Evolutionary conservation across 805 yeast species (phyloP).

Genomic region (Saccharomycopsis sp.): DNA sequence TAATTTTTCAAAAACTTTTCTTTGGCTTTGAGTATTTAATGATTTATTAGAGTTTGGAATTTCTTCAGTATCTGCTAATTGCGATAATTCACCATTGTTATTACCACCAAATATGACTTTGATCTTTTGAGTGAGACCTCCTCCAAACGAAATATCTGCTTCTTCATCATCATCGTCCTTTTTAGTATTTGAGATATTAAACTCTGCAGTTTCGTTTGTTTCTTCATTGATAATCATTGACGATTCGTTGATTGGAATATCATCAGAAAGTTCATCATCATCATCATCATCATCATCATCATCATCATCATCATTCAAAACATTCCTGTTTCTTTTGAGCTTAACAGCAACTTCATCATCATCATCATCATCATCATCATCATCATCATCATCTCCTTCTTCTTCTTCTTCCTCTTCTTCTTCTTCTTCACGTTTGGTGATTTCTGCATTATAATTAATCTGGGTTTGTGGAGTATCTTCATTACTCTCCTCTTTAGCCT

Average conservation of each 20-base stretch:
- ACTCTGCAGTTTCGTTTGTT: no score
- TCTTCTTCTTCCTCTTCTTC: conserved; percentile 3
- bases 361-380: conserved; percentile 21
- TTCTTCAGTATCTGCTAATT: no score
- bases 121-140: conserved; percentile 19
- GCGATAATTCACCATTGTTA: background rate
- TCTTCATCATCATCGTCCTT: conserved; percentile 19
- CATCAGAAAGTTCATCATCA: no score
- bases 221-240: no score
- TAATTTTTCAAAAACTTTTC: conserved; percentile 5
- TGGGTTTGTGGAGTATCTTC: background rate
- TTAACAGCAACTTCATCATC: conserved; percentile 15
- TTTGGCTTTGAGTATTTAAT: no score
- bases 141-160: conserved; percentile 15
- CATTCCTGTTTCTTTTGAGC: conserved; percentile 1
- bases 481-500: background rate
- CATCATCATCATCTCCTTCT: conserved; percentile 1
- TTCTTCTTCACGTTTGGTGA: background rate
- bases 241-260: no score
- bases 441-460: conserved; percentile 1
- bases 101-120: conserved; percentile 13
- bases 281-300: no score
- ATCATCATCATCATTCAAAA: conserved; percentile 12
- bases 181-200: no score
- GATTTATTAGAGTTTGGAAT: no score